A percentile compares a stretch with the other conserved stretches of the same genome.
Conservation (phyloP, 169 alveolate genomes). For the Theileria sp. region DNA sequence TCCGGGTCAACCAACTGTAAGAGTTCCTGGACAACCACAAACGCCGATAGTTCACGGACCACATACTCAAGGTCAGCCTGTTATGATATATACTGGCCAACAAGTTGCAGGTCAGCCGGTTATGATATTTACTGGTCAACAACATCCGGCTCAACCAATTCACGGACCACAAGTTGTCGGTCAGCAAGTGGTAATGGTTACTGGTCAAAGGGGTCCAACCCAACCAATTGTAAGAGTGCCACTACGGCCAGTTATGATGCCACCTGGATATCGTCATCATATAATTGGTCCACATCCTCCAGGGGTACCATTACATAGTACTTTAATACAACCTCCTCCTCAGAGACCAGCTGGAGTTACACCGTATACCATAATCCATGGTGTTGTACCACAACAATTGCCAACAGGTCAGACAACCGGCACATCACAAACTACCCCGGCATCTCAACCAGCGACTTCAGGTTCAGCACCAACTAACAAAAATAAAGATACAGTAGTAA, state of each 20-base stretch:
- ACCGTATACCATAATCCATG: neutral
- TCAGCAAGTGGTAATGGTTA: too few species aligned
- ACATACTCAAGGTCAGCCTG: too few species aligned
- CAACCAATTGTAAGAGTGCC: neutral
- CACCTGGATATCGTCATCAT: neutral
- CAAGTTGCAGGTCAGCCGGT: too few species aligned
- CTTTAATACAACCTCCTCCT: neutral
- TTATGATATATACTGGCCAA: too few species aligned
- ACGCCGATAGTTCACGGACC: too few species aligned
- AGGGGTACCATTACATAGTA: neutral
- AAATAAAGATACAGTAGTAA: too few species aligned
- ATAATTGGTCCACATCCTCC: neutral
- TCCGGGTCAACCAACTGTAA: too few species aligned
- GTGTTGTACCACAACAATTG: neutral
- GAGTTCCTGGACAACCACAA: too few species aligned
- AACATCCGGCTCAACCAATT: too few species aligned
- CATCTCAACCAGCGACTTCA: neutral
- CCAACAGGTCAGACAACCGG: neutral
- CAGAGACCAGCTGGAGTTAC: neutral
- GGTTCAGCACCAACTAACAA: neutral
- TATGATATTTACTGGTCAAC: too few species aligned
- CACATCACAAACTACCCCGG: neutral
- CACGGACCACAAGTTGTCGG: too few species aligned
- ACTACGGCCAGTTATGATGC: neutral
- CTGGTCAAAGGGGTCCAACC: too few species aligned